Percentiles rank a stretch among this genome's conserved stretches.
Conservation (phyloP, 805 yeast species). For the Middelhovenomyces tepae region DNA sequence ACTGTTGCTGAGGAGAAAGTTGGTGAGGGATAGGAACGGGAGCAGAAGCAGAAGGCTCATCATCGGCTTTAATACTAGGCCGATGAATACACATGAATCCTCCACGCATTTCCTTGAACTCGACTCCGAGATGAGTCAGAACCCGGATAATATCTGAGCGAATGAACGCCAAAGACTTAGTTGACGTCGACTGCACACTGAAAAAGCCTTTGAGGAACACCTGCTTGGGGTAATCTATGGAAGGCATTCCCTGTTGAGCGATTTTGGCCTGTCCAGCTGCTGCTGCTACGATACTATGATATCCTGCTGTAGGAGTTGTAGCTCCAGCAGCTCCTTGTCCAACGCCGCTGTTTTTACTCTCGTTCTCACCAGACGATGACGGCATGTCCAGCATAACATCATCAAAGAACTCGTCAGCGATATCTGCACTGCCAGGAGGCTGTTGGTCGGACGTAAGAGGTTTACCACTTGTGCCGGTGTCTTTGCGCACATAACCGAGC, state of each 20-base stretch:
- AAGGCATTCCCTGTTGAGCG: conserved; percentile 76
- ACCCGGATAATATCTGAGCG: conserved; percentile 76
- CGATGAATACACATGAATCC: conserved; percentile 77
- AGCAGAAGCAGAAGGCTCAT: conserved; percentile 5
- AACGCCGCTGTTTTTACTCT: conserved; percentile 4
- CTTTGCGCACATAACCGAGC: conserved; percentile 49
- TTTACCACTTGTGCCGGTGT: conserved; percentile 1
- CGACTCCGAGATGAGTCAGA: conserved; percentile 65
- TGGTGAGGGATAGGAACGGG: conserved; percentile 9
- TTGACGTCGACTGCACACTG: conserved; percentile 89
- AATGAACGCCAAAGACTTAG: conserved; percentile 82
- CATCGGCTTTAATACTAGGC: conserved; percentile 30
- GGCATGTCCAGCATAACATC: conserved; percentile 14
- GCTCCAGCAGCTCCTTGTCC: conserved; percentile 5
- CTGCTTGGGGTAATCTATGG: conserved; percentile 87
- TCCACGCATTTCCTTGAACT: conserved; percentile 83
- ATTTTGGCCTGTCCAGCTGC: conserved; percentile 41
- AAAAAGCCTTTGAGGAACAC: conserved; percentile 87
- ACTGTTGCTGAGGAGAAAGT: conserved; percentile 7
- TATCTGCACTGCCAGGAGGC: conserved; percentile 5
- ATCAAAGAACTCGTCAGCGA: conserved; percentile 17
- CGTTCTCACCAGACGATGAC: neutral
- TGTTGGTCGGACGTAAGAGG: conserved; percentile 1
- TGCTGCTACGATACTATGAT: conserved; percentile 29
- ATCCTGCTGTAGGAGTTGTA: conserved; percentile 2